Evolutionary conservation across 1,139 yeast species (phyloP), one percentile per base, ranked within the genome.

Genomic region (Suhomyces chickasaworum): DNA sequence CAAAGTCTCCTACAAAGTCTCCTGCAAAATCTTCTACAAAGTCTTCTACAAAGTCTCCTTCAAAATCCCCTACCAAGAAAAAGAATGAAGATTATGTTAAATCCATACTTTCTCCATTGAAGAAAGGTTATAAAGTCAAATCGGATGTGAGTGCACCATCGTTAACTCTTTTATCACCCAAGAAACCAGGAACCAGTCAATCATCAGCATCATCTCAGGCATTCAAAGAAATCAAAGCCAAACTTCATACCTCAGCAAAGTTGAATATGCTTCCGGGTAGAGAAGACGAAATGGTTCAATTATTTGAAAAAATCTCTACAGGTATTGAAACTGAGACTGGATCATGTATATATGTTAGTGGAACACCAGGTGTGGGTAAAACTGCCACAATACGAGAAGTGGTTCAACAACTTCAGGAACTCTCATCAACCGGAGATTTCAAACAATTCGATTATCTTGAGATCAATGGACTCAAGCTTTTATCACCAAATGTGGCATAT

Each of bases 281-380:
- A 51, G 98, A 90, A 53, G 80, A 80, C 30, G 97, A 93, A 61
- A 90, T 86, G 61, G 79, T 84, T n/a, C 78, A 84, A 47, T 71
- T 93, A 7, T 87, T 83, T 61, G 65, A 81, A 44, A 82, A 83
- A 41, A 64, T 93, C n/a, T 93, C 89, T 57, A 76, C 83, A 42
- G 89, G 97, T 1, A 81, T 93, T 29, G 77, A 77, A 45, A 78
- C 85, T 15, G 80, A 80, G 38, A 78, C 86, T 1, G 98, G 99
- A 0, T 80, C 93, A 16, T 89, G 97, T 57, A 69, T 93, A 6
- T 93, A 91, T 59, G 83, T 93, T 6, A 89, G 97, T 65, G 99
- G 99, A 1, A 90, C 97, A 0, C 99, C 99, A 0, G 99, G 99
- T 9, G 91, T 95, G 4, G 99, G 99, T 12, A 93, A 93, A 63